Evolutionary conservation across 345 rosid genomes (phyloP).

Genomic region (Cardamine chenopodiifolia): DNA sequence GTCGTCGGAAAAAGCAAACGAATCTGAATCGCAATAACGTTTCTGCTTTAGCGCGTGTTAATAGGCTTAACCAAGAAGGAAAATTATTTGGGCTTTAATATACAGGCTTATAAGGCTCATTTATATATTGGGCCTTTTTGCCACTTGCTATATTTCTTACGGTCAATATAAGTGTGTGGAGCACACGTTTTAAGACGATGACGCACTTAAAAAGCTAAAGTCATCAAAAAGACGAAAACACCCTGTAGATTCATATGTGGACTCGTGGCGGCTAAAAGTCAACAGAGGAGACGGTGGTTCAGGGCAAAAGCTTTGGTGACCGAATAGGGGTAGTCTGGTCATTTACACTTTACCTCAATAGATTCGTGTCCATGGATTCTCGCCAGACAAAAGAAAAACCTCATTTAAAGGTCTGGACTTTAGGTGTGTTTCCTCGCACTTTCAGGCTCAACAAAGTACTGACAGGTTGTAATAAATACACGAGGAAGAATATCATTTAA

Average conservation of each 20-base stretch:
- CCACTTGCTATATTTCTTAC: background rate
- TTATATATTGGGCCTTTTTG: background rate
- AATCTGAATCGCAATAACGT: constrained; percentile 29
- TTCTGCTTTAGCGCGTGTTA: constrained; percentile 20
- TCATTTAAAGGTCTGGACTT: constrained; percentile 18
- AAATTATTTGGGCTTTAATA: background rate
- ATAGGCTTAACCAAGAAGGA: constrained; percentile 2
- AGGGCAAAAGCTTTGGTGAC: background rate
- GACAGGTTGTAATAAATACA: constrained; percentile 23
- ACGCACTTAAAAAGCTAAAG: background rate
- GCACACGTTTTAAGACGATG: constrained; percentile 33
- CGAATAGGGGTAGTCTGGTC: constrained; percentile 15
- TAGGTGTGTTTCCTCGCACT: constrained; percentile 36
- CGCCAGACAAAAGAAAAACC: background rate
- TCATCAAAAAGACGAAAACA: background rate
- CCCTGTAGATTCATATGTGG: background rate
- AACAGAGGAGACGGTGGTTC: background rate
- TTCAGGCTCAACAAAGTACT: constrained; percentile 27
- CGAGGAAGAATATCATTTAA: constrained; percentile 5
- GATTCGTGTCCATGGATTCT: constrained; percentile 33
- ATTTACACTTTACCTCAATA: background rate
- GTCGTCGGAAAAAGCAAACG: constrained; percentile 25
- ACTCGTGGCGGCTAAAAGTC: constrained; percentile 15
- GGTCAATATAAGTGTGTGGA: constrained; percentile 24
- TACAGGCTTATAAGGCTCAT: background rate